Evolutionary conservation across 768 basidiomycete species (phyloP).

Genomic region (Leccinum boreale): DNA sequence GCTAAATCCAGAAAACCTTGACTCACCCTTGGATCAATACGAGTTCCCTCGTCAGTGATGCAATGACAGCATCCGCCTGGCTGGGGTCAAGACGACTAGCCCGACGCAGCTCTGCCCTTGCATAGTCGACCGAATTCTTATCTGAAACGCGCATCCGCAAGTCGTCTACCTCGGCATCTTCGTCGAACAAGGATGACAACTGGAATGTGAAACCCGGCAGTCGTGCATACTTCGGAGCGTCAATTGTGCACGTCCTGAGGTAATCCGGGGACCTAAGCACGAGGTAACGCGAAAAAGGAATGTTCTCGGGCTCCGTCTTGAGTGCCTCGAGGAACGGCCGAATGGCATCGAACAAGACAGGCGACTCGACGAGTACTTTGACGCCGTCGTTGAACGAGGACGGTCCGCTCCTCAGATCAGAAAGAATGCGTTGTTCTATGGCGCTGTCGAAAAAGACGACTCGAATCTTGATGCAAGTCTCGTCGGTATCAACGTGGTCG

Average conservation of each 20-base stretch:
- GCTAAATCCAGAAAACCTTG: background rate
- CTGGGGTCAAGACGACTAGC: conserved; percentile 62
- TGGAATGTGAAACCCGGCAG: conserved; percentile 56
- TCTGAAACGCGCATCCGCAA: conserved; percentile 42
- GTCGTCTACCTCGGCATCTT: conserved; percentile 36
- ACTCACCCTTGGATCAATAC: conserved; percentile 70
- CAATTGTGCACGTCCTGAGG: conserved; percentile 35
- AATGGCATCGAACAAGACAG: conserved; percentile 65
- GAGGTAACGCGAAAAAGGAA: conserved; percentile 56
- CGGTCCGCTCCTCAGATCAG: conserved; percentile 32
- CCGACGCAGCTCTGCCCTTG: conserved; percentile 41
- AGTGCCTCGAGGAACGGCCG: conserved; percentile 67
- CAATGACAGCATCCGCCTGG: conserved; percentile 68
- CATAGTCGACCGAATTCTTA: conserved; percentile 42
- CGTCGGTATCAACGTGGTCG: conserved; percentile 36
- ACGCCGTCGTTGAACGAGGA: conserved; percentile 15
- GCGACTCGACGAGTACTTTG: conserved; percentile 53
- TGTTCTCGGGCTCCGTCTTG: conserved; percentile 49
- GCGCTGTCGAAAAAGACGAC: conserved; percentile 63
- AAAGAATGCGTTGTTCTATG: conserved; percentile 47
- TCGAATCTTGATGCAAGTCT: conserved; percentile 40
- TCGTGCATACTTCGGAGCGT: conserved; percentile 53
- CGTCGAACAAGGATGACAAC: conserved; percentile 50
- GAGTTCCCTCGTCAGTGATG: conserved; percentile 56
- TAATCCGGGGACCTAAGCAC: conserved; percentile 39